A percentile compares a stretch with the other conserved stretches of the same genome.
Conservation (phyloP, 208 protist genomes). For the Endotrypanum monterogeii region DNA sequence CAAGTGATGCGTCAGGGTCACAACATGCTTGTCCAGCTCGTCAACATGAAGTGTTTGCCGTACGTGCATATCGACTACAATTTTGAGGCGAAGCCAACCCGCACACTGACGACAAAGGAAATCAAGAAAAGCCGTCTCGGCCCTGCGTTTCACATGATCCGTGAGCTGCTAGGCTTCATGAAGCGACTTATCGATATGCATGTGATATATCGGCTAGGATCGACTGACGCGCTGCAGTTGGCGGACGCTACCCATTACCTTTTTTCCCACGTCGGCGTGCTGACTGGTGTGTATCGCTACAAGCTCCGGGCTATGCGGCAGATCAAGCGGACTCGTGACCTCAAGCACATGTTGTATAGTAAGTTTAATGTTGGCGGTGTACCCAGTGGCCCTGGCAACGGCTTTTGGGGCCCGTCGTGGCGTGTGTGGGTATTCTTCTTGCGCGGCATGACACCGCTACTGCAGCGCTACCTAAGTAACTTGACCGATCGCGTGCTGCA, state of each 20-base stretch:
- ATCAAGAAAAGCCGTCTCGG: conserved; percentile 99
- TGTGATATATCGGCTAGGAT: conserved; percentile 99
- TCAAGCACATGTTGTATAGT: conserved; percentile 99
- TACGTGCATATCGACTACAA: conserved; percentile 99
- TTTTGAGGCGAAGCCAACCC: conserved; percentile 99
- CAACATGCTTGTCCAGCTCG: conserved; percentile 99
- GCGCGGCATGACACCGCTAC: conserved; percentile 99
- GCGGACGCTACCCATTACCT: conserved; percentile 99
- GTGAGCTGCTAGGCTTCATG: conserved; percentile 99
- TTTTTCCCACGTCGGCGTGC: conserved; percentile 99
- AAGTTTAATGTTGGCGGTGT: conserved; percentile 99
- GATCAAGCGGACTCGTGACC: conserved; percentile 98
- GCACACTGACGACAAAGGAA: conserved; percentile 99
- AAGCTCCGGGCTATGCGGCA: conserved; percentile 99
- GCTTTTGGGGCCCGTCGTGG: conserved; percentile 99
- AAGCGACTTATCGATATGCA: conserved; percentile 99
- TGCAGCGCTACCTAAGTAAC: conserved; percentile 99
- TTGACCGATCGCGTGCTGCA: conserved; percentile 99
- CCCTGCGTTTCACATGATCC: conserved; percentile 99
- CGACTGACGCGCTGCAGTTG: conserved; percentile 99
- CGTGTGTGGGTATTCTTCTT: conserved; percentile 99
- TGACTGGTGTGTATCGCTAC: conserved; percentile 99
- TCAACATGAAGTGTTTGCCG: conserved; percentile 99
- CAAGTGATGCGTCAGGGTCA: conserved; percentile 99
- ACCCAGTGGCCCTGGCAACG: conserved; percentile 97